Evolutionary conservation across 1,139 yeast genomes (phyloP).

Genomic region (Yamadazyma mexicana): DNA sequence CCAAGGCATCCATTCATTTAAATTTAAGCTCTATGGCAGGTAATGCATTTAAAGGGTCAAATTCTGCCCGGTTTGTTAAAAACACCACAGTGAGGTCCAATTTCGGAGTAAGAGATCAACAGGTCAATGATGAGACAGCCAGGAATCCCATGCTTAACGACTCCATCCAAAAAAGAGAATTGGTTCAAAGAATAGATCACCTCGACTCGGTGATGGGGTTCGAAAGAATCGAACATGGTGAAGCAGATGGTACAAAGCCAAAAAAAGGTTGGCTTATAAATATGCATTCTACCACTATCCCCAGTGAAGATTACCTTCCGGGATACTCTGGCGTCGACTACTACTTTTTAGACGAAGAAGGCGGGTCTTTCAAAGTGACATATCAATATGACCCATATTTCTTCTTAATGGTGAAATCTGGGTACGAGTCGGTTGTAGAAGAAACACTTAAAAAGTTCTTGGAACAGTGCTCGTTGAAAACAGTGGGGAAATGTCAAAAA

Average conservation of each 20-base stretch:
- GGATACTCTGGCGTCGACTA: constrained; percentile 90
- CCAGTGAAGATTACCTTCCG: constrained; percentile 52
- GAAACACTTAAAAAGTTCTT: constrained; percentile 72
- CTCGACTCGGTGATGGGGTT: constrained; percentile 85
- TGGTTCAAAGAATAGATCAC: constrained; percentile 55
- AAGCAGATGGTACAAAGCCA: constrained; percentile 47
- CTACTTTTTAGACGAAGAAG: constrained; percentile 95
- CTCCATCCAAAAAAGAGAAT: constrained; percentile 39
- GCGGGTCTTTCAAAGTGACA: constrained; percentile 91
- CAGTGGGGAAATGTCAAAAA: constrained; percentile 54
- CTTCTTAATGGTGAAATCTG: constrained; percentile 65
- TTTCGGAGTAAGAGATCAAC: constrained; percentile 12
- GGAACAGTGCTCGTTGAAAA: constrained; percentile 59
- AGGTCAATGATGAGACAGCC: constrained; percentile 25
- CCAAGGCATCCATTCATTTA: too few relatives aligned
- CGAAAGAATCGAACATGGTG: constrained; percentile 70
- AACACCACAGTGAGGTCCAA: constrained; percentile 22
- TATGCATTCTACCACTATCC: constrained; percentile 73
- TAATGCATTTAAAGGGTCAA: constrained; percentile 45
- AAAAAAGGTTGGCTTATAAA: constrained; percentile 87
- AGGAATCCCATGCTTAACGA: constrained; percentile 45
- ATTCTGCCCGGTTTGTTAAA: constrained; percentile 57
- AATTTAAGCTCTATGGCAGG: neutral
- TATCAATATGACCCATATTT: constrained; percentile 87
- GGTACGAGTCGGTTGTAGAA: constrained; percentile 79